Evolutionary conservation across 108 stramenopile genomes (phyloP).

Genomic region (Pelagomonas calceolata): DNA sequence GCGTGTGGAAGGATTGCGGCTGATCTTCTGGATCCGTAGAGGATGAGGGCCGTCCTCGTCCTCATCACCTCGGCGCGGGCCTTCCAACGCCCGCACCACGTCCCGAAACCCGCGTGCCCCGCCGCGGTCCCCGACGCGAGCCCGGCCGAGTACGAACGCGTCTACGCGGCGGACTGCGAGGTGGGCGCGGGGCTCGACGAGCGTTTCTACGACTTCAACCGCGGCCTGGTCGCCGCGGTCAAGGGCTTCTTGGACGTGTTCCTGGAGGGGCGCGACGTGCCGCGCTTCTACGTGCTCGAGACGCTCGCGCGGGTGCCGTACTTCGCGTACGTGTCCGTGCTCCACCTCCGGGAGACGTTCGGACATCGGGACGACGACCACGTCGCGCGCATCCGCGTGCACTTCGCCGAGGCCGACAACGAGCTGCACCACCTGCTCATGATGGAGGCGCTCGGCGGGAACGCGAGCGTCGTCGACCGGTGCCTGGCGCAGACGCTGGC

Average conservation of each 20-base stretch:
- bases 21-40: too few relatives aligned
- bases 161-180: too few relatives aligned
- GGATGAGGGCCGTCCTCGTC: too few relatives aligned
- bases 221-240: constrained; percentile 38
- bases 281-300: constrained; percentile 48
- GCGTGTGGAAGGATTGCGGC: too few relatives aligned
- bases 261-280: constrained; percentile 28
- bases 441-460: constrained; percentile 86
- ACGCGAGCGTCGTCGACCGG: constrained; percentile 53
- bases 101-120: too few relatives aligned
- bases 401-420: constrained; percentile 82
- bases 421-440: constrained; percentile 91
- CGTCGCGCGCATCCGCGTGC: constrained; percentile 36
- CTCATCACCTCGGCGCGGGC: too few relatives aligned
- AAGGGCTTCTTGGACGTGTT: constrained; percentile 44
- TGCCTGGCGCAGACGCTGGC: constrained; percentile 76
- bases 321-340: constrained; percentile 45
- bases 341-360: constrained; percentile 52
- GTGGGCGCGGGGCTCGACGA: constrained; percentile 26
- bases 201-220: constrained; percentile 42
- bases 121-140: too few relatives aligned
- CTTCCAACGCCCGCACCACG: too few relatives aligned
- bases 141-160: too few relatives aligned
- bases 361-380: constrained; percentile 13
- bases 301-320: constrained; percentile 57